Evolutionary conservation across 2,329 filamentous ascomycete species (phyloP), one percentile per base, ranked within the genome.

Genomic region (Tolypocladium capitatum): DNA sequence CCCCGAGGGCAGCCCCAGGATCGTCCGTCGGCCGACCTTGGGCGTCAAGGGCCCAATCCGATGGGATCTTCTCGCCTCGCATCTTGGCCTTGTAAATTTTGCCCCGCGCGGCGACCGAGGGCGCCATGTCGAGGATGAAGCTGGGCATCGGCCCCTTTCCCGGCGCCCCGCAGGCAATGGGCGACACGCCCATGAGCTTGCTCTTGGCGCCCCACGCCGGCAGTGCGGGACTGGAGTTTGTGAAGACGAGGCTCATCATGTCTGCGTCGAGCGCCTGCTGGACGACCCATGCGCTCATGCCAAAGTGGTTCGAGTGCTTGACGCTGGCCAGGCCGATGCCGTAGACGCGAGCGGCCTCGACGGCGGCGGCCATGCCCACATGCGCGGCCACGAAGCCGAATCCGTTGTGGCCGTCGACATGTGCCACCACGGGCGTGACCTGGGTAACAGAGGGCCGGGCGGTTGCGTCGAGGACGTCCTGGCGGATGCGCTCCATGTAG

Each of bases 261-360:
- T 73, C 72, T 1, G 76, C 80, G 49, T 91, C 83, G 14, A 90
- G 63, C 0, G 85, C 86, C 63, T 88, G 81, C 61, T 86, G 82
- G 11, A 89, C 84, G 0, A 89, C 60, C 83, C 85, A 91, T 0
- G 86, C 86, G 4, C 76, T 76, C 86, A 92, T 92, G 47, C 86
- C 86, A 57, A 86, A 90, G 62, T 91, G 85, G 56, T 91, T 91
- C 36, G 81, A 85, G 63, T 84, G 82, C 62, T 81, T 84, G 58
- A 91, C 71, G 49, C 76, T 79, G 0, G 83, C 83, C 75, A 92
- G 81, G 27, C 86, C 86, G 52, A 91, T 85, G 13, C 85, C 85
- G 56, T 73, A 80, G 2, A 66, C 61, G 24, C 69, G 64, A 0
- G 85, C 85, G 65, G 84, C 81, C 10, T 76, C 71, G 42, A 89